These are phyloP conservation scores for Penicillium digitatum DNA, from an alignment of 2,329 filamentous ascomycete genomes.

Conservation along the genomic window DNA sequence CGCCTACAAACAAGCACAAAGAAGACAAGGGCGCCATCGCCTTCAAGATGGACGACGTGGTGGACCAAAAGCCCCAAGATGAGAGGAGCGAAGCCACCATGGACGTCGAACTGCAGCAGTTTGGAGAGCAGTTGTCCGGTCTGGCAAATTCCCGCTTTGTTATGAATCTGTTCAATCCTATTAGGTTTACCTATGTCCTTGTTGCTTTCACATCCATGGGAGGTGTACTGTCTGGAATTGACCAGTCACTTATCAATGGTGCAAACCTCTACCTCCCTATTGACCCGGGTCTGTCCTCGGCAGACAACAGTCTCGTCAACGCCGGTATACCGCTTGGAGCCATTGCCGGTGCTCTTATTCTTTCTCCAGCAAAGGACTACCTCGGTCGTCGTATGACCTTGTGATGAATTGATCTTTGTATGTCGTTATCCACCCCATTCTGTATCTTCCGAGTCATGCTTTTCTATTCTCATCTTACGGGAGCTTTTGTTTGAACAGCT, in stretches of 20 bases:
- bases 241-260: constrained; percentile 69
- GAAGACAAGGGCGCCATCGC: constrained; percentile 20
- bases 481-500: too few relatives aligned
- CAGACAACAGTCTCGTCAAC: constrained; percentile 63
- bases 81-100: constrained; percentile 30
- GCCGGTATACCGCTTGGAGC: constrained; percentile 69
- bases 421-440: too few relatives aligned
- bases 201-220: constrained; percentile 73
- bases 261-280: constrained; percentile 60
- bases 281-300: constrained; percentile 53
- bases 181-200: constrained; percentile 63
- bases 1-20: constrained; percentile 22
- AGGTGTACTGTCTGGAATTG: constrained; percentile 66
- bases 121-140: constrained; percentile 27
- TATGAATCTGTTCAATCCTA: constrained; percentile 58
- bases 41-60: constrained; percentile 28
- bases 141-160: constrained; percentile 32
- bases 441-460: too few relatives aligned
- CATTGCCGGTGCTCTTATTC: constrained; percentile 64
- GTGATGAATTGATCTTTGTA: too few relatives aligned
- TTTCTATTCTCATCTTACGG: too few relatives aligned
- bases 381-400: constrained; percentile 62
- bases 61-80: constrained; percentile 22
- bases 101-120: constrained; percentile 29
- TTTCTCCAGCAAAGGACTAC: constrained; percentile 64